Evolutionary conservation across 2,329 filamentous ascomycete genomes (phyloP).

Genomic region (Pezicula neosporulosa): DNA sequence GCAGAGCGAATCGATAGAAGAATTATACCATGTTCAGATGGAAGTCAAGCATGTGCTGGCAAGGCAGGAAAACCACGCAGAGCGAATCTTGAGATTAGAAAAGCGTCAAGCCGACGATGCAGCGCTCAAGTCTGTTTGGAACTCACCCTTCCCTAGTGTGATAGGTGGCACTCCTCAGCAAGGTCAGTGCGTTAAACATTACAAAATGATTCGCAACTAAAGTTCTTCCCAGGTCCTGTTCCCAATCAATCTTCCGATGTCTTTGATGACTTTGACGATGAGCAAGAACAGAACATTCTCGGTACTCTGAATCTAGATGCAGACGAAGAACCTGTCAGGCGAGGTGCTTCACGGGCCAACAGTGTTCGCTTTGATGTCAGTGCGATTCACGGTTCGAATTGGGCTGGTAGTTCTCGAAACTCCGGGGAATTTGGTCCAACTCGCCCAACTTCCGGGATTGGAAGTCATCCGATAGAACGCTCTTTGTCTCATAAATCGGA

Average conservation of each 20-base stretch:
- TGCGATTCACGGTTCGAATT: conserved; percentile 81
- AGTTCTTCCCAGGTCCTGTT: conserved; percentile 60
- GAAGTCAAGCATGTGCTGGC: conserved; percentile 66
- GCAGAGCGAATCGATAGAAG: conserved; percentile 59
- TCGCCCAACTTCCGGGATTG: conserved; percentile 76
- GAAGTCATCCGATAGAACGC: conserved; percentile 77
- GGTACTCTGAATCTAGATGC: conserved; percentile 80
- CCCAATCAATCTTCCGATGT: conserved; percentile 78
- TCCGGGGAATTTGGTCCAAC: conserved; percentile 78
- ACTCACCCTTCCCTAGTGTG: conserved; percentile 85
- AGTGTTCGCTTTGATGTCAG: conserved; percentile 98
- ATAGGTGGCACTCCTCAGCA: conserved; percentile 81
- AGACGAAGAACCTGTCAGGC: conserved; percentile 80
- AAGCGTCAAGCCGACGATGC: conserved; percentile 66
- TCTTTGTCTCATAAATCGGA: conserved; percentile 94
- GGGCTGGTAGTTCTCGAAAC: conserved; percentile 78
- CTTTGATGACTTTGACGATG: conserved; percentile 83
- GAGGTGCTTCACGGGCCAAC: conserved; percentile 89
- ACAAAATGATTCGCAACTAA: conserved; percentile 3
- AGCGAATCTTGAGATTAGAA: conserved; percentile 58
- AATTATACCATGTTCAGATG: conserved; percentile 66
- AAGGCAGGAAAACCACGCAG: conserved; percentile 58
- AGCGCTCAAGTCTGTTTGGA: conserved; percentile 82
- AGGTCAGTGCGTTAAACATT: conserved; percentile 52
- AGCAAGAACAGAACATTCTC: conserved; percentile 76